Evolutionary conservation across 768 basidiomycete genomes (phyloP).

Genomic region (Suillus cothurnatus): DNA sequence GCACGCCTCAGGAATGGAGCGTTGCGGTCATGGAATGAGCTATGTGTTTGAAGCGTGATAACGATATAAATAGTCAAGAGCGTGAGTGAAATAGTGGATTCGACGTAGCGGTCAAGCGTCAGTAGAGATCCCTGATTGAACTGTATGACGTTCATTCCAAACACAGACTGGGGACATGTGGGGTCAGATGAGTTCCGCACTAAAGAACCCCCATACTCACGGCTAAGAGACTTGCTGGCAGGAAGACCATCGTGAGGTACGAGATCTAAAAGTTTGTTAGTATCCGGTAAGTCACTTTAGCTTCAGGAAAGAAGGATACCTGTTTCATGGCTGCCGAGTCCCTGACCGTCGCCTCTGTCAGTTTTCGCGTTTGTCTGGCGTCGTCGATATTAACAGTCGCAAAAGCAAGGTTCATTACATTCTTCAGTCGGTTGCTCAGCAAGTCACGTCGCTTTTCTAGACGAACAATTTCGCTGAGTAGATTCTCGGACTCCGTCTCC

Average conservation of each 20-base stretch:
- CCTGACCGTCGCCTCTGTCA: conserved; percentile 47
- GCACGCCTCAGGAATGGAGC: conserved; percentile 22
- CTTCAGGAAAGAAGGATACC: conserved; percentile 13
- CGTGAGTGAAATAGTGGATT: conserved; percentile 48
- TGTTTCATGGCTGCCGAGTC: conserved; percentile 45
- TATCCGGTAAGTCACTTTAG: conserved; percentile 26
- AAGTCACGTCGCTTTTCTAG: conserved; percentile 39
- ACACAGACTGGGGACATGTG: conserved; percentile 39
- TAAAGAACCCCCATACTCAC: conserved; percentile 18
- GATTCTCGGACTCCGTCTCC: conserved; percentile 47
- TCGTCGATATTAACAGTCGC: conserved; percentile 61
- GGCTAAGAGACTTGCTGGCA: conserved; percentile 52
- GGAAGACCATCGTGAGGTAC: conserved; percentile 62
- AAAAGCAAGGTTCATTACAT: conserved; percentile 46
- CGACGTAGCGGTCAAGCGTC: conserved; percentile 43
- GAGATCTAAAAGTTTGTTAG: conserved; percentile 29
- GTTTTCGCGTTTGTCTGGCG: conserved; percentile 49
- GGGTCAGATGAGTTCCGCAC: background rate
- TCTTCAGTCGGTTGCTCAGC: conserved; percentile 32
- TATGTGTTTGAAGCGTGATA: conserved; percentile 48
- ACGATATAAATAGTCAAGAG: conserved; percentile 55
- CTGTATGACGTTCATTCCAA: conserved; percentile 58
- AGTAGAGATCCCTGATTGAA: conserved; percentile 35
- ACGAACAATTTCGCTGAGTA: conserved; percentile 52
- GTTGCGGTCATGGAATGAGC: conserved; percentile 19